Evolutionary conservation across 2,329 filamentous ascomycete genomes (phyloP), one percentile per base, ranked within the genome.

Genomic region (Pyricularia sp.): DNA sequence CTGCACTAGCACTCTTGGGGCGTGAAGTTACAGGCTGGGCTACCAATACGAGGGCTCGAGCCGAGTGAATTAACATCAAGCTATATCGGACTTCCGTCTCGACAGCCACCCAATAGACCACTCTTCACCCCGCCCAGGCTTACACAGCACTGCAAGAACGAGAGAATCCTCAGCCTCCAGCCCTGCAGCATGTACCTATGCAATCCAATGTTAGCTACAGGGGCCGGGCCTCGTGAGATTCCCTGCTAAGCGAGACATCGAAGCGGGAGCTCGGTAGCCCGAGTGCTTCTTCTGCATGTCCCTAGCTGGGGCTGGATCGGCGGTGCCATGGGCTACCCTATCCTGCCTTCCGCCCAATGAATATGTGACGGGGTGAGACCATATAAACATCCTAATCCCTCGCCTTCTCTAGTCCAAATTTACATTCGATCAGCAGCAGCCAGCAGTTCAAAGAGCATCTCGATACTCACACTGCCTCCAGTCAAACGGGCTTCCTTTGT

Each of bases 71-170:
- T 33, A 44, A 28, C 53, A 30, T 53, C 49, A 35, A 40, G 53
- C 53, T 57, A 28, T 57, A 57, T 62, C 65, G 65, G 65, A 65
- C 65, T 55, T 65, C 65, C 65, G 62, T 59, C 40, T 59, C 61
- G 65, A 35, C 28, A 65, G 55, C 62, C 53, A 53, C 62, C n/a
- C 62, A 63, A 61, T 44, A 65, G 44, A 40, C 26, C 31, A 31
- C n/a, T 55, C 30, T 30, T 33, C 31, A 55, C 62, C n/a, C 55
- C 24, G 24, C 26, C 62, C 62, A 53, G 53, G 62, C 60, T 65
- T 65, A 61, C 59, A 62, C 59, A 62, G 10, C 55, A 33, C 59
- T 49, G 28, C 30, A 60, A 26, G 53, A 28, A n/a, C 28, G 26
- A 60, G 9, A 30, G 26, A 35, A 62, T 35, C 62, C 62, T 65